phyloP scores from a whole-genome alignment of 2,329 filamentous ascomycete genomes.

The Cladosporium sphaerospermum region DNA sequence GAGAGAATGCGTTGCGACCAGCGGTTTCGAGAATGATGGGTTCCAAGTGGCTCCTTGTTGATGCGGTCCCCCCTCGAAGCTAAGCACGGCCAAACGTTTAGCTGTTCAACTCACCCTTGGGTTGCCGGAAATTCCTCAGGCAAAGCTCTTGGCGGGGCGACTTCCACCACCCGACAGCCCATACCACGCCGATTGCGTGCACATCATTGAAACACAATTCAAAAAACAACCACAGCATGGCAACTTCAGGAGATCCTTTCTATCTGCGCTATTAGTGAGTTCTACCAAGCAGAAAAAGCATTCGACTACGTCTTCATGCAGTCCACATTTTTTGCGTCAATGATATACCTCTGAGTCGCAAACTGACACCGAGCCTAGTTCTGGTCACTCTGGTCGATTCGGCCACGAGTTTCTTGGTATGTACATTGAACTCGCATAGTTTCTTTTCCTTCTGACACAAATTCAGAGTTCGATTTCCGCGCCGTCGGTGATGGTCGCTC shows the following conservation, averaged over 20 bases:
- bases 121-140: background rate
- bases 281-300: constrained; percentile 8
- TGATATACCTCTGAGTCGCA: too few species aligned
- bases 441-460: constrained; percentile 16
- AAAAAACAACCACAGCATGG: constrained; percentile 43
- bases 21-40: background rate
- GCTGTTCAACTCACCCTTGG: background rate
- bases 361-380: constrained; percentile 49
- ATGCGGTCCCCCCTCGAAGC: constrained; percentile 7
- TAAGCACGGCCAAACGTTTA: constrained; percentile 6
- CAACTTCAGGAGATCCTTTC: constrained; percentile 69
- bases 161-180: background rate
- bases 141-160: background rate
- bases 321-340: too few species aligned
- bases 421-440: constrained; percentile 14
- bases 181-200: background rate
- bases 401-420: constrained; percentile 95
- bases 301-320: too few species aligned
- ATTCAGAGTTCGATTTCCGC: constrained; percentile 87
- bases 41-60: background rate
- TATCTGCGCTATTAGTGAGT: constrained; percentile 96
- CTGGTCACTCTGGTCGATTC: constrained; percentile 93
- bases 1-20: background rate
- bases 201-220: background rate
- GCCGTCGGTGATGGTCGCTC: constrained; percentile 88